These are phyloP conservation scores for Voacanga thouarsii DNA, from an alignment of 257 asterid genomes.

Conservation along the genomic window DNA sequence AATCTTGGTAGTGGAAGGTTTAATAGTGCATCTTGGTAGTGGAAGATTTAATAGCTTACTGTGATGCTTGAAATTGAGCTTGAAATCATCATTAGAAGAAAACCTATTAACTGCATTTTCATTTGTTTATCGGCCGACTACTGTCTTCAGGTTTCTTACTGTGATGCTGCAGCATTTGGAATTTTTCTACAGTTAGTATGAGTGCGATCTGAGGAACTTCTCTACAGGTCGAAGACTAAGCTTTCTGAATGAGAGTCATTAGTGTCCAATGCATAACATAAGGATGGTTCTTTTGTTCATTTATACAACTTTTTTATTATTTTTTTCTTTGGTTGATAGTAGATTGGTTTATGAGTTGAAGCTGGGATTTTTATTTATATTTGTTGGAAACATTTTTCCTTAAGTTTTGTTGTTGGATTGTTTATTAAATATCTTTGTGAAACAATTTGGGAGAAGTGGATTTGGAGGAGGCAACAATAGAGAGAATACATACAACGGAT, in stretches of 20 bases:
- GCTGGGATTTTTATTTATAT: slow-evolving; percentile 34
- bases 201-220: too few species aligned
- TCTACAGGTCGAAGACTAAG: slow-evolving; percentile 84
- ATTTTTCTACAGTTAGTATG: too few species aligned
- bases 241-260: slow-evolving; percentile 42
- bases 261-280: background rate
- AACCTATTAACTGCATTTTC: too few species aligned
- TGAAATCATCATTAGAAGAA: too few species aligned
- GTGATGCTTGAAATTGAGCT: too few species aligned
- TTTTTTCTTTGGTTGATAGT: slow-evolving; percentile 29
- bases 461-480: slow-evolving; percentile 15
- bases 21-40: too few species aligned
- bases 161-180: too few species aligned
- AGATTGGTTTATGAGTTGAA: slow-evolving; percentile 30
- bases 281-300: slow-evolving; percentile 34
- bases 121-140: too few species aligned
- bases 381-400: slow-evolving; percentile 30
- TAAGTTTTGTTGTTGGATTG: slow-evolving; percentile 41
- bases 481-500: slow-evolving; percentile 26
- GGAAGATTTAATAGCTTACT: too few species aligned
- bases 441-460: slow-evolving; percentile 22
- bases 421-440: slow-evolving; percentile 27
- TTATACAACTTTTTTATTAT: slow-evolving; percentile 38
- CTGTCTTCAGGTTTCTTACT: too few species aligned
- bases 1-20: too few species aligned